A percentile compares a stretch with the other conserved stretches of the same genome.
phyloP scores from a whole-genome alignment of 2,329 filamentous ascomycete species.

The Macroventuria anomochaeta region DNA sequence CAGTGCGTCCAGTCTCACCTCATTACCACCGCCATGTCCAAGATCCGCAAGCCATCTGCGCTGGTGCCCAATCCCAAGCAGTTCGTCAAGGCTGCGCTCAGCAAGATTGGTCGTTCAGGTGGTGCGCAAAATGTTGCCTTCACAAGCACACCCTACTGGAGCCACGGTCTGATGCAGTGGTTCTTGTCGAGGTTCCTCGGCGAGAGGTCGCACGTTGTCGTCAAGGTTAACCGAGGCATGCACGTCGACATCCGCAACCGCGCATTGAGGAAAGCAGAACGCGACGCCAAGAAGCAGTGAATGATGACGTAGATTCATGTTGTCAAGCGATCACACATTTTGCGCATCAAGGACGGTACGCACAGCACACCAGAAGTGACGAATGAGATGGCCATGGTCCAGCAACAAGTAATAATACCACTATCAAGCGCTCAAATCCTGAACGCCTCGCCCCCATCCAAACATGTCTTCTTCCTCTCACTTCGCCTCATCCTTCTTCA shows the following conservation, averaged over 20 bases:
- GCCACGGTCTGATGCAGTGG: slow-evolving; percentile 88
- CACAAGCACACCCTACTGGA: slow-evolving; percentile 93
- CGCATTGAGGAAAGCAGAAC: slow-evolving; percentile 82
- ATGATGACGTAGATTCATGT: not conserved
- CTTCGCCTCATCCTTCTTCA: slow-evolving; percentile 3
- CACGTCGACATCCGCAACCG: slow-evolving; percentile 82
- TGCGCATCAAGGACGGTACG: not conserved
- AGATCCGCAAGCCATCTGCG: slow-evolving; percentile 79
- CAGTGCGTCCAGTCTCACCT: slow-evolving; percentile 91
- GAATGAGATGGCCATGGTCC: not conserved
- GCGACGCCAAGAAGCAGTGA: slow-evolving; percentile 73
- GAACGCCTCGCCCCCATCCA: slow-evolving; percentile 7
- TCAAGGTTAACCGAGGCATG: slow-evolving; percentile 71
- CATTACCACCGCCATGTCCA: slow-evolving; percentile 96
- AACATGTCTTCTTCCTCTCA: not conserved
- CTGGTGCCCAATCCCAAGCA: slow-evolving; percentile 80
- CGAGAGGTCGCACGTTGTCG: slow-evolving; percentile 62
- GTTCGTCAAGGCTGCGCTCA: slow-evolving; percentile 80
- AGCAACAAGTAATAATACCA: slow-evolving; percentile 3
- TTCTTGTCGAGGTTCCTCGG: slow-evolving; percentile 68
- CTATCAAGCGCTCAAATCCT: not conserved
- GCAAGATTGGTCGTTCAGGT: slow-evolving; percentile 79
- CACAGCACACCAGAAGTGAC: not conserved
- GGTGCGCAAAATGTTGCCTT: slow-evolving; percentile 79
- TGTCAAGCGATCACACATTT: not conserved